Percentiles rank a stretch among this genome's conserved stretches.
Evolutionary conservation across 495 filamentous ascomycete species (phyloP).

Genomic region (Tuber aestivum): DNA sequence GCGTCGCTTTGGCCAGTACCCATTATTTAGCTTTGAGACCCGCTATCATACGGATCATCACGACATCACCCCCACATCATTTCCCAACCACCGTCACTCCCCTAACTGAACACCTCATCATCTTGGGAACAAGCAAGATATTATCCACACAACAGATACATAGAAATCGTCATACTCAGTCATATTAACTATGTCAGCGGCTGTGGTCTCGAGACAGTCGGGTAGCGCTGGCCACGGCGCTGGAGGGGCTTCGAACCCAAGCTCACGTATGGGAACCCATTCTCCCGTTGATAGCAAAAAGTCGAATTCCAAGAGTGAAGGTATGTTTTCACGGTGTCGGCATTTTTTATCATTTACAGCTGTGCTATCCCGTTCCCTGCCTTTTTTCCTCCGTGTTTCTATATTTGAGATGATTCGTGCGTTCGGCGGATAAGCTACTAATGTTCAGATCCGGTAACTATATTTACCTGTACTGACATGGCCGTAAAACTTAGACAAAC

Average conservation of each 20-base stretch:
- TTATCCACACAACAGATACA: constrained; percentile 37
- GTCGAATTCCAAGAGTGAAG: constrained; percentile 35
- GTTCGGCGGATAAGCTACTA: background rate
- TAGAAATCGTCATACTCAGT: constrained; percentile 40
- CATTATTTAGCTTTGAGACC: constrained; percentile 22
- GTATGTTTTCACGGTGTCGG: constrained; percentile 28
- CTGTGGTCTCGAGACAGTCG: constrained; percentile 39
- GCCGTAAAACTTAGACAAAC: background rate
- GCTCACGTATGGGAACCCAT: constrained; percentile 40
- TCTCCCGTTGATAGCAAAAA: constrained; percentile 40
- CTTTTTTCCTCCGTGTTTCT: background rate
- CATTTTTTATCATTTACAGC: constrained; percentile 11
- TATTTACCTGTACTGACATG: background rate
- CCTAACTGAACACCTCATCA: constrained; percentile 35
- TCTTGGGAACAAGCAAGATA: constrained; percentile 34
- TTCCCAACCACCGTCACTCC: constrained; percentile 35
- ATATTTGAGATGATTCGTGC: background rate
- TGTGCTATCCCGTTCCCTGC: background rate
- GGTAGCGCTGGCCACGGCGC: constrained; percentile 29
- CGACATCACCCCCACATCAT: constrained; percentile 38
- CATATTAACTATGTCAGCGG: constrained; percentile 43
- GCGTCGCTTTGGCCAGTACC: background rate
- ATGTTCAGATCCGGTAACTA: background rate
- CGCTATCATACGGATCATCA: constrained; percentile 34
- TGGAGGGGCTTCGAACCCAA: constrained; percentile 34